phyloP scores from a whole-genome alignment of 345 rosid genomes.

The Hypericum perforatum region DNA sequence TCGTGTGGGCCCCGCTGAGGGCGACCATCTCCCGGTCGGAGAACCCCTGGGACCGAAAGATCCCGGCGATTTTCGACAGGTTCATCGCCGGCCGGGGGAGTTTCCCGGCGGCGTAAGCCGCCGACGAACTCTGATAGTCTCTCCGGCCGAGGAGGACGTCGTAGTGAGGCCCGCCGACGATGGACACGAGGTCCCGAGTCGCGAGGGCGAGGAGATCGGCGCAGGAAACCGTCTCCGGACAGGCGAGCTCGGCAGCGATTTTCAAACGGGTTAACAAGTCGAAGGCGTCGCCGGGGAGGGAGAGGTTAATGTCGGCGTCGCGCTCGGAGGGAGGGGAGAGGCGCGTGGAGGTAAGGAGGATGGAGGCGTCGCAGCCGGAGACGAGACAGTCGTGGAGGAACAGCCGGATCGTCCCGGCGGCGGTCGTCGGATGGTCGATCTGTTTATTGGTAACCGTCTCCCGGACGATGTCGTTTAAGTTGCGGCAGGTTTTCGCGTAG shows the following conservation, averaged over 20 bases:
- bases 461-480: background rate
- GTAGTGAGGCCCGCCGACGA: slow-evolving; percentile 15
- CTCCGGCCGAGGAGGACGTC: slow-evolving; percentile 11
- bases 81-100: slow-evolving; percentile 9
- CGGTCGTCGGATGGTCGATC: background rate
- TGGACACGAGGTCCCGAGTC: slow-evolving; percentile 13
- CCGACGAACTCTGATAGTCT: slow-evolving; percentile 7
- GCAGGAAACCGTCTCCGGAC: slow-evolving; percentile 17
- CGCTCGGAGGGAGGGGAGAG: background rate
- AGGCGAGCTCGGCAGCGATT: slow-evolving; percentile 12
- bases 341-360: background rate
- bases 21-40: slow-evolving; percentile 18
- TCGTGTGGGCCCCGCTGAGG: slow-evolving; percentile 30
- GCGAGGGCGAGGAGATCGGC: slow-evolving; percentile 16
- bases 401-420: background rate
- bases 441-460: background rate
- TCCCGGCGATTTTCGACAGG: slow-evolving; percentile 2
- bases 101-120: slow-evolving; percentile 1
- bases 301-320: slow-evolving; percentile 10
- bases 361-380: slow-evolving; percentile 3
- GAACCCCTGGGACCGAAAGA: slow-evolving; percentile 5
- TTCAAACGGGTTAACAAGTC: slow-evolving; percentile 12
- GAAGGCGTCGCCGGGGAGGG: slow-evolving; percentile 18
- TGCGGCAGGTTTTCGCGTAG: slow-evolving; percentile 2
- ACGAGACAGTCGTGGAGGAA: slow-evolving; percentile 2